Evolutionary conservation across 106 monocot genomes (phyloP), one percentile per base, ranked within the genome.

Genomic region (Dioscorea alata): DNA sequence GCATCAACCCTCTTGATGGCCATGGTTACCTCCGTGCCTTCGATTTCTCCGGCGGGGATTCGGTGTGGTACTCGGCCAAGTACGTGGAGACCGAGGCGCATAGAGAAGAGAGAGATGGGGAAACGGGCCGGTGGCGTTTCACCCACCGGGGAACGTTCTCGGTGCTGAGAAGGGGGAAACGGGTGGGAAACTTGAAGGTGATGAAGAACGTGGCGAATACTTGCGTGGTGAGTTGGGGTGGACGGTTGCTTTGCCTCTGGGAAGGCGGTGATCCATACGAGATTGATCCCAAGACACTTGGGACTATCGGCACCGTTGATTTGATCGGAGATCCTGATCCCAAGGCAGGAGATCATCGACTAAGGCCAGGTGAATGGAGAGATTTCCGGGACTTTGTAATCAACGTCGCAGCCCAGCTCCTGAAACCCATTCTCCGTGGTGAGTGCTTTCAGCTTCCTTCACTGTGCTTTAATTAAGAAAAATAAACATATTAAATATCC

Each of bases 191-290:
- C 67, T 54, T 86, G 69, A 96, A 88, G 79, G 94, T 91, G 79
- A 91, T 91, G 95, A 96, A 96, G 81, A 91, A 96, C 76, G 95
- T 96, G 59, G 95, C 95, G 17, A 96, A 96, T 69, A 96, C 95
- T 1, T 69, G 78, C 63, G 91, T 91, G 20, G 42, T 86, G 33
- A 21, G 67, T 16, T 96, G 95, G 95, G 86, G 77, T 13, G 78
- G 80, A 0, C 60, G 80, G 50, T 49, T 91, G 74, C 66, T 96
- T 22, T 96, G 95, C 62, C 17, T 96, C 12, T 96, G 91, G 95
- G 91, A 96, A 68, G 95, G 91, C 18, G 95, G 95, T 6, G 75
- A 80, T 6, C 95, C 95, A 0, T 82, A 96, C 70, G 91, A 91
- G 79, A 50, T 96, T 21, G 86, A 88, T 33, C 79, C 72, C 4